phyloP scores from a whole-genome alignment of 2,329 filamentous ascomycete species.

The Aspergillus sp. region DNA sequence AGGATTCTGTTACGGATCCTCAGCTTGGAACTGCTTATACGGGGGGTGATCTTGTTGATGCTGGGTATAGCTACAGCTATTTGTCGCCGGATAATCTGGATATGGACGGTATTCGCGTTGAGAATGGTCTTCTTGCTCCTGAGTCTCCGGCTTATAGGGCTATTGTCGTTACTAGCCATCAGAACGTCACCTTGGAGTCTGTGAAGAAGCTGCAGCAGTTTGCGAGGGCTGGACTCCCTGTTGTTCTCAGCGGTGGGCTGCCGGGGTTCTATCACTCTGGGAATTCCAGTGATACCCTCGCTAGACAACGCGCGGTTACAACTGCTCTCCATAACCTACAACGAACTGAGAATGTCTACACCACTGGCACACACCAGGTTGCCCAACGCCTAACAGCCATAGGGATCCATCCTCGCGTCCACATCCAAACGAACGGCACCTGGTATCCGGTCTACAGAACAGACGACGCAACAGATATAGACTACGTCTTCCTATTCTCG shows the following conservation, averaged over 20 bases:
- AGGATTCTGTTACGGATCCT: background rate
- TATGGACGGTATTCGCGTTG: conserved; percentile 39
- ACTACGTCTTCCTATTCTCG: conserved; percentile 46
- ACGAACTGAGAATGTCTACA: conserved; percentile 34
- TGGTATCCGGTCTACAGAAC: conserved; percentile 41
- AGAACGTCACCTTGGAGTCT: conserved; percentile 37
- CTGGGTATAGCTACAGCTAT: conserved; percentile 27
- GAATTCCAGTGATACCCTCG: background rate
- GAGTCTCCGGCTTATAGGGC: conserved; percentile 44
- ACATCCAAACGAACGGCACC: conserved; percentile 24
- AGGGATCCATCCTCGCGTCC: conserved; percentile 33
- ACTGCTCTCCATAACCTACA: background rate
- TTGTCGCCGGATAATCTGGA: conserved; percentile 47
- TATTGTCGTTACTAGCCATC: conserved; percentile 39
- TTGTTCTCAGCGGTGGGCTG: conserved; percentile 43
- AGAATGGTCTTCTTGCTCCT: conserved; percentile 38
- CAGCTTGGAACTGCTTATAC: background rate
- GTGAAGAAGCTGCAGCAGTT: conserved; percentile 35
- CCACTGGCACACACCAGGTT: conserved; percentile 27
- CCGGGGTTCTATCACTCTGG: conserved; percentile 23
- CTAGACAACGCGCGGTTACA: too few species aligned
- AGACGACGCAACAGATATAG: conserved; percentile 17
- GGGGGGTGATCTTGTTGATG: background rate
- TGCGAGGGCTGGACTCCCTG: conserved; percentile 41
- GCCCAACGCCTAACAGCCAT: conserved; percentile 31